Base-by-base conservation (phyloP, 306 rosid species). In the Castanea sativa region DNA sequence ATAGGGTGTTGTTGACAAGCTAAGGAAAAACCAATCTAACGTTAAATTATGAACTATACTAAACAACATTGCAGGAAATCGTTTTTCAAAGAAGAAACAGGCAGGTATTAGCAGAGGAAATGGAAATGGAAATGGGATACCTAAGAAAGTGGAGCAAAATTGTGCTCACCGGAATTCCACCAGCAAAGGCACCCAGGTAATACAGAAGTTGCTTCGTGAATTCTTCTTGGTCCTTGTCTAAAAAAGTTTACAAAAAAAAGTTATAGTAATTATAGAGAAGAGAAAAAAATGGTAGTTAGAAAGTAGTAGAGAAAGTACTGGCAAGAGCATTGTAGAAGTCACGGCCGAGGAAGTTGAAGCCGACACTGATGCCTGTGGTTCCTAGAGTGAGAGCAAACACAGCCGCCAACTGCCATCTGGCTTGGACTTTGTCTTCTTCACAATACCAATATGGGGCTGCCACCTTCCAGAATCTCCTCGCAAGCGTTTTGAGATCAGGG, bases 121-220 rank as follows among this genome's bases (percentile, higher is more conserved):
- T 38, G 45, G 45, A 38, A 38, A 38, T 38, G 43, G 43, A 7
- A 38, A 38, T 38, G 1, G 45, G 84, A 89, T 92, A 93, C 97
- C 97, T 92, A 92, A 84, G 81, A 91, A 92, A 92, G 80, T 86
- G 94, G 88, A 88, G 92, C 95, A 83, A 87, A 71, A 49, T 49
- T 88, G 87, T 91, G 93, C 99, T 93, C 99, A 95, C 98, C 99
- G 98, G 93, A 88, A 95, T 95, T 89, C 98, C 98, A 69, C 86
- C 92, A 90, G 93, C 98, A 84, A 95, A 95, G 88, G 69, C 96
- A 80, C 94, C 91, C 83, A 95, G 82, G 92, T 93, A 90, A 91
- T 95, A 95, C 16, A 95, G 93, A 53, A 95, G 88, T 77, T 95
- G 98, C 87, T 81, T 95, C 5, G 92, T 82, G 74, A 95, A 95